A percentile compares a stretch with the other conserved stretches of the same genome.
Conservation (phyloP, 2,329 filamentous ascomycete genomes). For the Sarocladiaceae sp. region DNA sequence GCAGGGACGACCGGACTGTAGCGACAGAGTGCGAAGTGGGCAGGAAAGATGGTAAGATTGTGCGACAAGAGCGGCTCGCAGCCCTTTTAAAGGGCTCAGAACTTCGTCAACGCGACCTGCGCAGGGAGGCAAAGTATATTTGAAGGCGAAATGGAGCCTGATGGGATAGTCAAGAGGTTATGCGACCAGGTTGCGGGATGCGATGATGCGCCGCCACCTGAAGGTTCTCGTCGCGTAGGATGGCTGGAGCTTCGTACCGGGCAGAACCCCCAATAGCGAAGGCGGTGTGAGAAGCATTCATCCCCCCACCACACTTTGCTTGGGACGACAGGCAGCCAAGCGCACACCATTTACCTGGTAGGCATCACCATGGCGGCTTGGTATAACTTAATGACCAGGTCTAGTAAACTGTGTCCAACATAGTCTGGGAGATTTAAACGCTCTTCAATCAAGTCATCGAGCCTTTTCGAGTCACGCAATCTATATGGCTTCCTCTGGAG, state of each 20-base stretch:
- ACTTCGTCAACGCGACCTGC: not conserved
- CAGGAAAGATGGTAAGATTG: not conserved
- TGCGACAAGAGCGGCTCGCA: not conserved
- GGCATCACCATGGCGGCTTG: too few species aligned
- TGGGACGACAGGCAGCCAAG: too few species aligned
- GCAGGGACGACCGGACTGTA: not conserved
- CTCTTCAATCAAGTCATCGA: not conserved
- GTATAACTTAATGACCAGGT: too few species aligned
- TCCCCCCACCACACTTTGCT: too few species aligned
- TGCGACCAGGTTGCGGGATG: conserved; percentile 1
- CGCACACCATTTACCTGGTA: too few species aligned
- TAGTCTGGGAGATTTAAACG: not conserved
- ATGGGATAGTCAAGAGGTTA: not conserved
- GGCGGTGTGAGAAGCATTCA: too few species aligned
- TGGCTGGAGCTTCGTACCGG: not conserved
- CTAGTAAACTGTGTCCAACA: too few species aligned
- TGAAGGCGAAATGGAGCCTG: not conserved
- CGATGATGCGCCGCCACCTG: not conserved
- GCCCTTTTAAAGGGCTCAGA: conserved; percentile 5
- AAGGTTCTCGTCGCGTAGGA: conserved; percentile 3
- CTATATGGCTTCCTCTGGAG: not conserved
- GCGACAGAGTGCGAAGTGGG: not conserved
- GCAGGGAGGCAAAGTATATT: conserved; percentile 1
- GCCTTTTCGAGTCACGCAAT: not conserved
- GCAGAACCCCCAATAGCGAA: conserved; percentile 2